Conservation (phyloP, 345 rosid species). For the Lepidium aucheri region DNA sequence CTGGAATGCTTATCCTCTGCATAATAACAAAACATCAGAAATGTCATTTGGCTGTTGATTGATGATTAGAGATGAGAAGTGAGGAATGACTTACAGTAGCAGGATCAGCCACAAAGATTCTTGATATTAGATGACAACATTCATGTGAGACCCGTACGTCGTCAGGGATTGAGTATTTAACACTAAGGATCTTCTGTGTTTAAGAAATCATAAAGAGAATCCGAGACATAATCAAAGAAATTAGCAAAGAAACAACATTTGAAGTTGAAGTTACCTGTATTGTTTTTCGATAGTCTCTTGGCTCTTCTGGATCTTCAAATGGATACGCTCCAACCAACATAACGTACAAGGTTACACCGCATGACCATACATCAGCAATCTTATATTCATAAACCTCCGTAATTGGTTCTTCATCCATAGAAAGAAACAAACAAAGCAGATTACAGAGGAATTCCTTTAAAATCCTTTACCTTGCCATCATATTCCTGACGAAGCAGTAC, state of each 20-base stretch:
- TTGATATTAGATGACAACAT: conserved; percentile 28
- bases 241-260: neutral
- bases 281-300: conserved; percentile 75
- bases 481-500: conserved; percentile 70
- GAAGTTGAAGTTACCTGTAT: conserved; percentile 49
- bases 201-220: no score
- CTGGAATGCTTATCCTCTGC: conserved; percentile 87
- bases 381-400: no score
- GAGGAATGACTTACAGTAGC: conserved; percentile 28
- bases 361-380: conserved; percentile 99
- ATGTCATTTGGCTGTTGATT: no score
- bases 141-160: conserved; percentile 24
- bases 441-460: no score
- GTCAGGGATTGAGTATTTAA: conserved; percentile 29
- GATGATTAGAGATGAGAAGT: no score
- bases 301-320: conserved; percentile 91
- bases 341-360: conserved; percentile 86
- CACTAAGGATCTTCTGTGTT: conserved; percentile 28
- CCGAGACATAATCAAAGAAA: no score
- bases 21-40: no score
- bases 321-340: conserved; percentile 98
- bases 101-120: conserved; percentile 28
- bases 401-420: no score
- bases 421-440: no score
- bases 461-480: conserved; percentile 99